phyloP scores from a whole-genome alignment of 2,329 filamentous ascomycete genomes.

The Thielaviopsis euricoi region DNA sequence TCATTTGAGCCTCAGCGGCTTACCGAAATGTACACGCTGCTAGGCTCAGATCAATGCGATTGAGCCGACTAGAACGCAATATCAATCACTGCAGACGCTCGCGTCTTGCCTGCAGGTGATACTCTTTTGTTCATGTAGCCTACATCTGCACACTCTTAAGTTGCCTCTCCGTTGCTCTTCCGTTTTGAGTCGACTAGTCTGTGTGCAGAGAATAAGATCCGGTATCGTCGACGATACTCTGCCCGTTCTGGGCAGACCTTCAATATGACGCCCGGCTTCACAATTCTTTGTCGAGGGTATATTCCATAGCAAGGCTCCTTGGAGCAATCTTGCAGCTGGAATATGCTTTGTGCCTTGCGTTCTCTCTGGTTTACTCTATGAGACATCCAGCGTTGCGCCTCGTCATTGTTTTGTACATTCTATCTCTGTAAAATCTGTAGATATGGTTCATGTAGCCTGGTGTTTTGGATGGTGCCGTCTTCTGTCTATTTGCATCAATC shows the following conservation, averaged over 20 bases:
- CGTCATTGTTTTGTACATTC: slow-evolving; percentile 10
- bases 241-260: slow-evolving; percentile 33
- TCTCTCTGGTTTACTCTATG: slow-evolving; percentile 3
- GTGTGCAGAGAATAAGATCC: slow-evolving; percentile 65
- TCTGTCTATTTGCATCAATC: not conserved
- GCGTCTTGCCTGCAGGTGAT: not conserved
- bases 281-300: slow-evolving; percentile 9
- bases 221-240: slow-evolving; percentile 23
- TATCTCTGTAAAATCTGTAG: not conserved
- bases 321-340: slow-evolving; percentile 6
- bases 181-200: slow-evolving; percentile 92
- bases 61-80: not conserved
- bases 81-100: not conserved
- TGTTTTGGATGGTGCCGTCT: not conserved
- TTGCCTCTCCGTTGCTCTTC: slow-evolving; percentile 64
- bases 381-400: not conserved
- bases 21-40: not conserved
- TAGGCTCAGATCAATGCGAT: not conserved
- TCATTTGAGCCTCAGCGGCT: not conserved
- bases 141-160: slow-evolving; percentile 78
- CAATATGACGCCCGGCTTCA: slow-evolving; percentile 13
- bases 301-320: slow-evolving; percentile 4
- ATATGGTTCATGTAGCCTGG: not conserved
- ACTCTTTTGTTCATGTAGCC: not conserved
- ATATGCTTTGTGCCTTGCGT: slow-evolving; percentile 6